phyloP scores from a whole-genome alignment of 2,329 filamentous ascomycete species.

The Penicillium sp. region DNA sequence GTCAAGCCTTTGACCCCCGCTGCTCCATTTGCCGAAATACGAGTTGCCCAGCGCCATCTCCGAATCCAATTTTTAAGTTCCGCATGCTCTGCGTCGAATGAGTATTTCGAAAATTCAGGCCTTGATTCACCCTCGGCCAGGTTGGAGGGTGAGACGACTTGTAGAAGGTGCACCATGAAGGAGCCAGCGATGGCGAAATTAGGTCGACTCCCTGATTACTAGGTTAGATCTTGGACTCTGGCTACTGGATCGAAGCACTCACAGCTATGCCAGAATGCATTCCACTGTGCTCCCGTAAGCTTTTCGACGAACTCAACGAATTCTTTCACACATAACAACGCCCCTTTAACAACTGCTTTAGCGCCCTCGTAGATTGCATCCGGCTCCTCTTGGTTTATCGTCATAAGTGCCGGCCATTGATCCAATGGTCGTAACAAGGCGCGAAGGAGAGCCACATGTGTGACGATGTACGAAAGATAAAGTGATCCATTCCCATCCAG shows the following conservation, averaged over 20 bases:
- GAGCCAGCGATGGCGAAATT: not conserved
- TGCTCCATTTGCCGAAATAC: not conserved
- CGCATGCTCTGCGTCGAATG: not conserved
- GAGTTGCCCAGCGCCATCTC: constrained; percentile 1
- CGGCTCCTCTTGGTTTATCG: not conserved
- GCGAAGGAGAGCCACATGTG: not conserved
- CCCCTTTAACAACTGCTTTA: not conserved
- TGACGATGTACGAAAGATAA: not conserved
- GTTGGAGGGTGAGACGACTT: not conserved
- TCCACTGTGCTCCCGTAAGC: not conserved
- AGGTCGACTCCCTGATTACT: not conserved
- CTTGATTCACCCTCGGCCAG: no score
- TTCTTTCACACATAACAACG: not conserved
- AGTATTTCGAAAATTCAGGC: not conserved
- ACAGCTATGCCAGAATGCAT: constrained; percentile 1
- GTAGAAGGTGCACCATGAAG: not conserved
- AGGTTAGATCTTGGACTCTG: not conserved
- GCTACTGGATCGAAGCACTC: not conserved
- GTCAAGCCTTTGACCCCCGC: not conserved
- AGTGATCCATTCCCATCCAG: not conserved
- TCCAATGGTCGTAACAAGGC: not conserved
- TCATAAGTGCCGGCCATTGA: not conserved
- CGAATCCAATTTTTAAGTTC: not conserved
- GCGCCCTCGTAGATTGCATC: not conserved
- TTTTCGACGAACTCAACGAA: constrained; percentile 1